Percentiles rank a stretch among this genome's conserved stretches.
These are phyloP conservation scores for barrel medic (Medicago truncatula) DNA, from an alignment of 306 rosid species.

Conservation along the genomic window DNA sequence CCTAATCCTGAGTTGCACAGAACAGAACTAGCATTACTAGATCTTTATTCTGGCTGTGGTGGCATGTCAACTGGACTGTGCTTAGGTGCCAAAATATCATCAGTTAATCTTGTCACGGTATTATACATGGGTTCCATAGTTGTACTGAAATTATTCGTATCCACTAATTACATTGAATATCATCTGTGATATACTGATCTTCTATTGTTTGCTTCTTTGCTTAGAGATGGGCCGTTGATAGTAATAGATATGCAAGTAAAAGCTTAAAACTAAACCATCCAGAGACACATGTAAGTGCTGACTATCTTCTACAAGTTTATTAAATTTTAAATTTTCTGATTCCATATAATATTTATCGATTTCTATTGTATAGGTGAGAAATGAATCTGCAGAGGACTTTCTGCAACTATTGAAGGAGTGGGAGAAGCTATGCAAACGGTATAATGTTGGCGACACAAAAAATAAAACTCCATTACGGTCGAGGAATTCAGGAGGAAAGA, in stretches of 20 bases:
- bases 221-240: conserved; percentile 94
- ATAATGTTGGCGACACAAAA: conserved; percentile 45
- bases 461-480: conserved; percentile 44
- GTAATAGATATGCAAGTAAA: conserved; percentile 66
- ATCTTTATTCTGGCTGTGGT: conserved; percentile 93
- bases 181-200: conserved; percentile 31
- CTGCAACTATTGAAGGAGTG: conserved; percentile 79
- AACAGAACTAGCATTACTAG: conserved; percentile 65
- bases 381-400: conserved; percentile 86
- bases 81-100: conserved; percentile 79
- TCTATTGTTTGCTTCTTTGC: conserved; percentile 39
- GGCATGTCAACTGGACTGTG: conserved; percentile 98
- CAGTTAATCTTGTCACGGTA: conserved; percentile 85
- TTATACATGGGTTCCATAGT: conserved; percentile 20
- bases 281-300: conserved; percentile 66
- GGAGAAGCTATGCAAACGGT: conserved; percentile 80
- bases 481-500: conserved; percentile 41
- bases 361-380: conserved; percentile 71
- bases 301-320: conserved; percentile 31
- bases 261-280: conserved; percentile 89
- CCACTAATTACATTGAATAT: conserved; percentile 27
- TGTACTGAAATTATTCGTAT: conserved; percentile 29
- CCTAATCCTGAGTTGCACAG: conserved; percentile 39
- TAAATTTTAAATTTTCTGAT: conserved; percentile 23
- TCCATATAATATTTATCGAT: conserved; percentile 30